phyloP scores from a whole-genome alignment of 306 rosid genomes.

The Gastrolobium bilobum region DNA sequence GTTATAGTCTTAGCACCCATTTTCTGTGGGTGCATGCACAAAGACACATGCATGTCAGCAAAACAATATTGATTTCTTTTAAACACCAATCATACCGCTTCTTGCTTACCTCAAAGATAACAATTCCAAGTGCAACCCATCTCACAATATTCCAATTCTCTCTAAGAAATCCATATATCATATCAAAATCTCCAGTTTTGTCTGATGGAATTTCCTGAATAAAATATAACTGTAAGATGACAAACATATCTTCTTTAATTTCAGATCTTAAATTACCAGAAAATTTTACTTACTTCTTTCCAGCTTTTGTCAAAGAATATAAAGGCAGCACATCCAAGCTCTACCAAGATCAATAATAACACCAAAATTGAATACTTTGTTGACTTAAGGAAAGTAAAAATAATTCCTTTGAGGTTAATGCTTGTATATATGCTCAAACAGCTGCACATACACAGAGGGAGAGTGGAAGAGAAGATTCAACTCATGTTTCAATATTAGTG shows the following conservation, averaged over 20 bases:
- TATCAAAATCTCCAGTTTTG: constrained; percentile 78
- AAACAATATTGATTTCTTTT: constrained; percentile 29
- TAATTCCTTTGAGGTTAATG: not conserved
- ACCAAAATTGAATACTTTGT: constrained; percentile 78
- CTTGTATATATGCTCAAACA: constrained; percentile 18
- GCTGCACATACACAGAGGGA: not conserved
- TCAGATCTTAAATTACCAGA: constrained; percentile 39
- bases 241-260: constrained; percentile 44
- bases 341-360: constrained; percentile 77
- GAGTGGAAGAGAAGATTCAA: constrained; percentile 30
- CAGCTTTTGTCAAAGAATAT: constrained; percentile 90
- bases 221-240: constrained; percentile 45
- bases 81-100: constrained; percentile 23
- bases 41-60: constrained; percentile 13
- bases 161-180: constrained; percentile 72
- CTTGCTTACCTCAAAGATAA: constrained; percentile 79
- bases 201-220: constrained; percentile 83
- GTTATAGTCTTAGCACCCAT: not conserved
- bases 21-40: constrained; percentile 26
- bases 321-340: constrained; percentile 88
- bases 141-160: constrained; percentile 74
- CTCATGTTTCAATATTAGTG: constrained; percentile 18
- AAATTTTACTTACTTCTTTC: constrained; percentile 69
- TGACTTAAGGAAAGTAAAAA: constrained; percentile 73
- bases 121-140: constrained; percentile 95